Evolutionary conservation across 73 alveolate genomes (phyloP).

Genomic region (Paramecium caudatum): DNA sequence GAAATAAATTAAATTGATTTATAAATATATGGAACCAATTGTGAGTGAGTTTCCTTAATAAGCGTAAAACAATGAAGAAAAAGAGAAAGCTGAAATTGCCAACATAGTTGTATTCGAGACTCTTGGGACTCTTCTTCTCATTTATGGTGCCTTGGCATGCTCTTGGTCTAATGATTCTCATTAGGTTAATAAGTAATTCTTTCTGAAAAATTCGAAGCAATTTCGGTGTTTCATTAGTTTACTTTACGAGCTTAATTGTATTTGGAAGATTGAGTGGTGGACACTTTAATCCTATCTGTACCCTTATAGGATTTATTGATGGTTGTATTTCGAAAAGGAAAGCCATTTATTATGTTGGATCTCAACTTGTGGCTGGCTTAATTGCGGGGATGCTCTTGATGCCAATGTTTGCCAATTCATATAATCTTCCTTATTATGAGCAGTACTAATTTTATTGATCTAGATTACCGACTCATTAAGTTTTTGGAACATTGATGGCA

Average conservation of each 20-base stretch:
- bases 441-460: neutral
- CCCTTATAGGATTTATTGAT: conserved; percentile 46
- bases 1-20: conserved; percentile 29
- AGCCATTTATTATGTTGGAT: conserved; percentile 34
- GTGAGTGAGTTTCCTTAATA: neutral
- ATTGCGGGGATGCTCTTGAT: conserved; percentile 42
- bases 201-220: no score
- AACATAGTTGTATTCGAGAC: conserved; percentile 28
- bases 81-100: conserved; percentile 36
- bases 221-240: conserved; percentile 44
- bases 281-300: conserved; percentile 55
- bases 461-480: conserved; percentile 37
- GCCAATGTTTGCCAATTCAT: conserved; percentile 43
- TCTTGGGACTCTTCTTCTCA: conserved; percentile 17
- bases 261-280: conserved; percentile 52
- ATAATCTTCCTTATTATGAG: conserved; percentile 21
- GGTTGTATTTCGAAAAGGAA: conserved; percentile 25
- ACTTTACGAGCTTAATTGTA: neutral
- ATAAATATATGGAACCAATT: neutral
- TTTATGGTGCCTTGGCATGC: conserved; percentile 63
- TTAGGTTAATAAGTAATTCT: no score
- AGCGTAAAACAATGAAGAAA: neutral
- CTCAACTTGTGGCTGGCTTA: conserved; percentile 10
- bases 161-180: no score
- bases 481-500: conserved; percentile 46